Base-by-base conservation (phyloP, 1,284 basidiomycete genomes). In the Anthracocystis setariae region DNA sequence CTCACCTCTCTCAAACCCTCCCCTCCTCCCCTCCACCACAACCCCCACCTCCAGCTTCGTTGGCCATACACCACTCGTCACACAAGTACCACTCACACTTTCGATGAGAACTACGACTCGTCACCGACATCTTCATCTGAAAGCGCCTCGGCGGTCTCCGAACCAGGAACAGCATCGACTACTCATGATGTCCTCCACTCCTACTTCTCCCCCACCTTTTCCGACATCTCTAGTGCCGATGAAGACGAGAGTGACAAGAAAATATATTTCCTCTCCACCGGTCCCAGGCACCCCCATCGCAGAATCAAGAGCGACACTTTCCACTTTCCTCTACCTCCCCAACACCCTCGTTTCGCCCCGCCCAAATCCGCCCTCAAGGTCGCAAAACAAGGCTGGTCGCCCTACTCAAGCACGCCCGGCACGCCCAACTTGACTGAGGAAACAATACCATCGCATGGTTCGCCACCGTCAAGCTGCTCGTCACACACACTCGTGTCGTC, bases 41-140 rank as follows among this genome's bases (percentile, higher is more conserved):
- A 96, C 93, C 45, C 98, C 89, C 40, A 45, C 17, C 45, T 17
- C 17, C 44, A 47, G 27, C 10, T 66, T 9, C 47, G 63, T 29
- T 66, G 64, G 64, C 64, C 64, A 2, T 67, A 67, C 25, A 43
- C 57, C 0, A 55, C 63, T 2, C 56, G 63, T 15, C 43, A 45
- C 21, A 49, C 45, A 3, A 57, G 54, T 48, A 57, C 39, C 39
- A 40, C 21, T 18, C 39, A 27, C 8, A 27, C n/a, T 35, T 18
- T 21, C 3, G 38, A 25, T 15, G 53, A 35, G 2, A n/a, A n/a
- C n/a, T 56, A 67, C 49, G 64, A 60, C 27, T 52, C 48, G 45
- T 66, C 63, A 4, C 57, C 63, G 3, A 60, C 63, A 5, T 54
- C 44, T 10, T 47, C 58, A 8, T 55, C 65, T 8, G 46, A 46